These are phyloP conservation scores for Trichosporon inkin DNA, from an alignment of 1,284 basidiomycete genomes.

Conservation along the genomic window DNA sequence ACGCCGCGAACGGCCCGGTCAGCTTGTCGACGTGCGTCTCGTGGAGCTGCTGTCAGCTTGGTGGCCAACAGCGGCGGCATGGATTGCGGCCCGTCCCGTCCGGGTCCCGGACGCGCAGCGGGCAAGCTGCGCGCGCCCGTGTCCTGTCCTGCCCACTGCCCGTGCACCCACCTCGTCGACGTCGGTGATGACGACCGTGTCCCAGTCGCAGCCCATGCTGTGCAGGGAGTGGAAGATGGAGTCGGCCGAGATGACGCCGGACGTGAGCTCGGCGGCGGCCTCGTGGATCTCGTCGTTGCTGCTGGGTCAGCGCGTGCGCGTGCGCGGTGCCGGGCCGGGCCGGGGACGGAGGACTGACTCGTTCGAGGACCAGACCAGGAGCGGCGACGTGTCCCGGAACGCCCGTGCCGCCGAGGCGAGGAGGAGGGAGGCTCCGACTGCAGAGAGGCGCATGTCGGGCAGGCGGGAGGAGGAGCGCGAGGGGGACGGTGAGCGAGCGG, in stretches of 20 bases:
- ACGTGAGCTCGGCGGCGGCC: slow-evolving; percentile 28
- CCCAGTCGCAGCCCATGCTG: slow-evolving; percentile 45
- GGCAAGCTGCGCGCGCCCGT: no score
- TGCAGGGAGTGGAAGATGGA: slow-evolving; percentile 37
- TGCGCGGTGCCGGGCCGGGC: neutral
- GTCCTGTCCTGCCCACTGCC: neutral
- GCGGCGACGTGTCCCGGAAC: slow-evolving; percentile 44
- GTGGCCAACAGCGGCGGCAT: no score
- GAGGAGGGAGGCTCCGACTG: slow-evolving; percentile 27
- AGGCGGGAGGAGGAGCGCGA: neutral
- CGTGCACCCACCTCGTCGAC: slow-evolving; percentile 72
- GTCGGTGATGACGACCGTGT: slow-evolving; percentile 76
- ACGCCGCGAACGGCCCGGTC: slow-evolving; percentile 18
- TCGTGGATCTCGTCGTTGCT: slow-evolving; percentile 32
- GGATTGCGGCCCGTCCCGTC: no score
- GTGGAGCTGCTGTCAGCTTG: slow-evolving; percentile 34
- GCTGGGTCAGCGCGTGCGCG: slow-evolving; percentile 13
- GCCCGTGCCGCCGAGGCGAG: slow-evolving; percentile 27
- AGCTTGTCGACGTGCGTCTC: slow-evolving; percentile 29
- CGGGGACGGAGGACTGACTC: slow-evolving; percentile 26
- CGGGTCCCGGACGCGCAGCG: no score
- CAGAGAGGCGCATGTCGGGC: slow-evolving; percentile 30
- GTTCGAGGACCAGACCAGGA: slow-evolving; percentile 41
- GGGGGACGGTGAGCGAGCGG: neutral
- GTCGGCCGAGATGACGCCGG: slow-evolving; percentile 36